Conservation (phyloP, 257 asterid species). For the Petrea volubilis region DNA sequence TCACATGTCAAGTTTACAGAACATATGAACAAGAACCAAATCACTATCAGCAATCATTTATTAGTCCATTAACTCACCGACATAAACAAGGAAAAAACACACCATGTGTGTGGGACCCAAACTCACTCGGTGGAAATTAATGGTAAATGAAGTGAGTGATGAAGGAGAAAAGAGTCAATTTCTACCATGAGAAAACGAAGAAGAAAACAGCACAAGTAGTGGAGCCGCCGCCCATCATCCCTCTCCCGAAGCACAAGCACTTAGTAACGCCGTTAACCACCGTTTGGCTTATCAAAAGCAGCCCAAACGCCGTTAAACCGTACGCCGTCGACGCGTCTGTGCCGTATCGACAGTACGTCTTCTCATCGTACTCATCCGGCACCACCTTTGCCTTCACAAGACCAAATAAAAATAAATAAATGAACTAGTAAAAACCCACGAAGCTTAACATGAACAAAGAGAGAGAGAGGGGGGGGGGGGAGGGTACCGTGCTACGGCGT, state of each 20-base stretch:
- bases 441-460: not conserved
- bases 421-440: not conserved
- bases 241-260: constrained; percentile 90
- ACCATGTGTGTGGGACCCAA: constrained; percentile 22
- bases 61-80: constrained; percentile 2
- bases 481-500: constrained; percentile 91
- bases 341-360: constrained; percentile 69
- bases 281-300: constrained; percentile 78
- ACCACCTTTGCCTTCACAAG: constrained; percentile 59
- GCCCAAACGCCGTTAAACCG: constrained; percentile 88
- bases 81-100: constrained; percentile 10
- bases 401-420: not conserved
- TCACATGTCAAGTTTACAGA: constrained; percentile 15
- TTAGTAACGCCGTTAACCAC: constrained; percentile 79
- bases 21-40: not conserved
- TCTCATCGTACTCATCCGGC: constrained; percentile 96
- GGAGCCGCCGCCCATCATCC: constrained; percentile 64
- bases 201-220: constrained; percentile 64
- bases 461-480: not conserved
- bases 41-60: not conserved
- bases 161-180: constrained; percentile 15
- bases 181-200: constrained; percentile 85
- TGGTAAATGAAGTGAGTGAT: not conserved
- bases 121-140: constrained; percentile 1
- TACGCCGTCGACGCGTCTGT: constrained; percentile 92